Percentiles rank a stretch among this genome's conserved stretches.
These are phyloP conservation scores for Alnus glutinosa DNA, from an alignment of 306 rosid species.

Conservation along the genomic window DNA sequence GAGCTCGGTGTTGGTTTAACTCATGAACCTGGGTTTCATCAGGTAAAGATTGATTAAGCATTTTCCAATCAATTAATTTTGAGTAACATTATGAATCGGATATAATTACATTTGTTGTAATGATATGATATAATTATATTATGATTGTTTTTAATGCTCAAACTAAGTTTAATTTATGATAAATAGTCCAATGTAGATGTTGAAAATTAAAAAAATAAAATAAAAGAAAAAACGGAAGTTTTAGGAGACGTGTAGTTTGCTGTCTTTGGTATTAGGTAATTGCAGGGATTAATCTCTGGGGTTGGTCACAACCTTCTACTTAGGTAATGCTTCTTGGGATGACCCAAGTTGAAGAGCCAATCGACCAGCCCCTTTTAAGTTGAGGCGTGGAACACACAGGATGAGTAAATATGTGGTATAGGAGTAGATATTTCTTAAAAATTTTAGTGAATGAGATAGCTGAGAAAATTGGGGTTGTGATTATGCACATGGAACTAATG, in stretches of 20 bases:
- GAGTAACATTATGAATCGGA: not conserved
- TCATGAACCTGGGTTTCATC: constrained; percentile 95
- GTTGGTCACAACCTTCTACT: not conserved
- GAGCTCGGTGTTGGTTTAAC: constrained; percentile 86
- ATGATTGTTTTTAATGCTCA: no score
- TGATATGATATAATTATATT: not conserved
- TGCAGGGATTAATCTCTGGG: not conserved
- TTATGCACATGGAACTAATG: no score
- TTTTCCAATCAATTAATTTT: not conserved
- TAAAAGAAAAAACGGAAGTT: no score
- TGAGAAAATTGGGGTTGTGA: no score
- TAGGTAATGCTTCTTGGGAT: not conserved
- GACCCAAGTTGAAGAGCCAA: not conserved
- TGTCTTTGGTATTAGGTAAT: not conserved
- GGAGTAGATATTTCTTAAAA: no score
- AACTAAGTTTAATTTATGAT: not conserved
- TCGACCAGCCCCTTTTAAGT: not conserved
- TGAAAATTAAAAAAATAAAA: not conserved
- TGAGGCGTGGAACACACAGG: not conserved
- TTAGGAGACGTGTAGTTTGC: not conserved
- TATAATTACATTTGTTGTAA: not conserved
- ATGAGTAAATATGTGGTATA: no score
- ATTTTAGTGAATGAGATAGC: no score
- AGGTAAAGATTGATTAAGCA: constrained; percentile 41
- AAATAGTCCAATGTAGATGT: not conserved